Evolutionary conservation across 164 flowering plant species (phyloP).

Genomic region (Sedum album): DNA sequence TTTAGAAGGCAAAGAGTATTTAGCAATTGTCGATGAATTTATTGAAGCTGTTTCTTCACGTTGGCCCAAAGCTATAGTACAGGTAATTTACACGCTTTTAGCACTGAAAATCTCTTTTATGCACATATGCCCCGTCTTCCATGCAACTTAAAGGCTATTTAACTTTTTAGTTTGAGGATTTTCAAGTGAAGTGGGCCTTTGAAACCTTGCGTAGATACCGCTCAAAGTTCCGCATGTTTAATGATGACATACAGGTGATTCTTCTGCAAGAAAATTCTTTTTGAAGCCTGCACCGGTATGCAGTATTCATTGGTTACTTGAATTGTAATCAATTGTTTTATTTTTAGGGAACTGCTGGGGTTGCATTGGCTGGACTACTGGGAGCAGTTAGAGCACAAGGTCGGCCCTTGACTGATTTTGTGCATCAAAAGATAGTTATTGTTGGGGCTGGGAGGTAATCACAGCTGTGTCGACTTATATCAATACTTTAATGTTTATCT

Average conservation of each 20-base stretch:
- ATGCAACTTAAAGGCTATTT: slow-evolving; percentile 6
- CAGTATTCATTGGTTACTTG: background rate
- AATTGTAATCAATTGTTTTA: background rate
- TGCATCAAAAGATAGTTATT: slow-evolving; percentile 89
- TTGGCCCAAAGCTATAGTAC: slow-evolving; percentile 97
- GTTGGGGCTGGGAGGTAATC: slow-evolving; percentile 98
- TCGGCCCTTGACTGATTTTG: slow-evolving; percentile 73
- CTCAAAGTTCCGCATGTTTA: slow-evolving; percentile 87
- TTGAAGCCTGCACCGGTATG: background rate
- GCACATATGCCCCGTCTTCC: background rate
- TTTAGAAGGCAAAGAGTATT: slow-evolving; percentile 93
- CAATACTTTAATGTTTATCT: background rate
- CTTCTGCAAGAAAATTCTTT: slow-evolving; percentile 6
- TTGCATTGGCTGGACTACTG: slow-evolving; percentile 91
- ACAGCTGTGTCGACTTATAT: background rate
- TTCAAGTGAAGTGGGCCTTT: slow-evolving; percentile 99
- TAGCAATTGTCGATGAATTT: slow-evolving; percentile 85
- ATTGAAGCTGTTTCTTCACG: slow-evolving; percentile 91
- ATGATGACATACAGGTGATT: slow-evolving; percentile 94
- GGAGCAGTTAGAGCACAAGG: slow-evolving; percentile 98
- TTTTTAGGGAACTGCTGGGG: slow-evolving; percentile 97
- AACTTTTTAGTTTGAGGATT: slow-evolving; percentile 81
- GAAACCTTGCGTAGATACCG: slow-evolving; percentile 91
- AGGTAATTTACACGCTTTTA: slow-evolving; percentile 38
- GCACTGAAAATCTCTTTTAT: background rate